Evolutionary conservation across 2,329 filamentous ascomycete genomes (phyloP).

Genomic region (Iodosphaeria phyllophila): DNA sequence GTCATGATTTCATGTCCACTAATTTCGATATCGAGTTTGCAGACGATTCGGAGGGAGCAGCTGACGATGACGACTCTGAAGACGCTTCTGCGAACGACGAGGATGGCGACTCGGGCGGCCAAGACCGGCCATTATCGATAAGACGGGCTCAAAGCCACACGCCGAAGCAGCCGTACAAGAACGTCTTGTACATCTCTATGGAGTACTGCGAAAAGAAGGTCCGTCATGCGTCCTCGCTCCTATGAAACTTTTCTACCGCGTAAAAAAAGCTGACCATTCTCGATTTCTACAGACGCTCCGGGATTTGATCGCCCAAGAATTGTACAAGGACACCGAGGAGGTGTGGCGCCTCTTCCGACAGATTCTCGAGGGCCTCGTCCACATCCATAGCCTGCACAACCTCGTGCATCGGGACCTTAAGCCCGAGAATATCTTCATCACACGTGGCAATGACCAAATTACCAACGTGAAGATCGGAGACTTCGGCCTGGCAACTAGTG

Average conservation of each 20-base stretch:
- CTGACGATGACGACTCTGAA: neutral
- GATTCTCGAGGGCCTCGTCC: slow-evolving; percentile 71
- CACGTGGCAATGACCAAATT: slow-evolving; percentile 44
- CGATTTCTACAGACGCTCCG: slow-evolving; percentile 46
- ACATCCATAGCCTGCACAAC: slow-evolving; percentile 65
- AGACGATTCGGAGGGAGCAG: slow-evolving; percentile 21
- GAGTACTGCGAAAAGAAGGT: slow-evolving; percentile 89
- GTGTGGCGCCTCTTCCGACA: slow-evolving; percentile 85
- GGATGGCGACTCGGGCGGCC: slow-evolving; percentile 5
- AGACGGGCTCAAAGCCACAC: slow-evolving; percentile 15
- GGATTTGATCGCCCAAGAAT: slow-evolving; percentile 61
- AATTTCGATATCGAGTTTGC: slow-evolving; percentile 26
- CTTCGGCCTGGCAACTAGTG: slow-evolving; percentile 84
- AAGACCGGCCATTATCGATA: slow-evolving; percentile 6
- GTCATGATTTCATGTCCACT: no score
- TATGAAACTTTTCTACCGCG: neutral
- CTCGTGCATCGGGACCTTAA: slow-evolving; percentile 96
- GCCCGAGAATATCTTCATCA: slow-evolving; percentile 92
- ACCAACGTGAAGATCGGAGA: slow-evolving; percentile 93
- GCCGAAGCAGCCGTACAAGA: slow-evolving; percentile 41
- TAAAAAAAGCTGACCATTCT: slow-evolving; percentile 3
- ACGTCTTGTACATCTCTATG: slow-evolving; percentile 93
- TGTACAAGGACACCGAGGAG: slow-evolving; percentile 58
- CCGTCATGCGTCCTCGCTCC: slow-evolving; percentile 10
- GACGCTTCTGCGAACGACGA: neutral